Conservation (phyloP, 2,329 filamentous ascomycete genomes). For the Fusarium incarnatum region DNA sequence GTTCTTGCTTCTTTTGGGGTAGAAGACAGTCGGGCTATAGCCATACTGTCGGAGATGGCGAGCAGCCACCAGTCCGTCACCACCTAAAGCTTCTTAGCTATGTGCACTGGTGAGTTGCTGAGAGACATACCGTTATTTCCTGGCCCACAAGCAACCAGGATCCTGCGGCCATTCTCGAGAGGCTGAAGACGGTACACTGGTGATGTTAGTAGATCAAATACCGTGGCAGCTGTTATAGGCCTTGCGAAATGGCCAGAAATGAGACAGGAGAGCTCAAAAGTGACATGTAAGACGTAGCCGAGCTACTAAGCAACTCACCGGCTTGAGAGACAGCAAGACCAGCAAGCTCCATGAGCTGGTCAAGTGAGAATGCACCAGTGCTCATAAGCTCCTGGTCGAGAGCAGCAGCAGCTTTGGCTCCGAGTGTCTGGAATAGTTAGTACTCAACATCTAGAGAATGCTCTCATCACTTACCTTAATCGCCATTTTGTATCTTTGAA, state of each 20-base stretch:
- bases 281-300: background rate
- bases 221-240: background rate
- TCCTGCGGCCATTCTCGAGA: conserved; percentile 72
- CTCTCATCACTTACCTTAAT: conserved; percentile 46
- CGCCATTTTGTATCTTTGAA: conserved; percentile 48
- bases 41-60: conserved; percentile 93
- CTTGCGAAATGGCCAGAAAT: background rate
- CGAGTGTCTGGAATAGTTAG: conserved; percentile 73
- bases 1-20: conserved; percentile 90
- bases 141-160: conserved; percentile 93
- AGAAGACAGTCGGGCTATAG: conserved; percentile 89
- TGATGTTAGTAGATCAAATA: conserved; percentile 1
- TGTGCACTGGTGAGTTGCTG: background rate
- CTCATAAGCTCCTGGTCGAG: conserved; percentile 96
- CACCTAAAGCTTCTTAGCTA: conserved; percentile 61
- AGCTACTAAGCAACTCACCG: conserved; percentile 60
- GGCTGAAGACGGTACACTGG: conserved; percentile 90
- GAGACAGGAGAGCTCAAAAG: background rate
- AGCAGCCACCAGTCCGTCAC: conserved; percentile 93
- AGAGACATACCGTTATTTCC: conserved; percentile 72
- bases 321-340: conserved; percentile 93
- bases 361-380: conserved; percentile 86
- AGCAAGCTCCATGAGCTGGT: conserved; percentile 97
- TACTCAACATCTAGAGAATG: conserved; percentile 5
- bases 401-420: conserved; percentile 86